These are phyloP conservation scores for Phytophthora sp. DNA, from an alignment of 352 stramenopile species.

Conservation along the genomic window DNA sequence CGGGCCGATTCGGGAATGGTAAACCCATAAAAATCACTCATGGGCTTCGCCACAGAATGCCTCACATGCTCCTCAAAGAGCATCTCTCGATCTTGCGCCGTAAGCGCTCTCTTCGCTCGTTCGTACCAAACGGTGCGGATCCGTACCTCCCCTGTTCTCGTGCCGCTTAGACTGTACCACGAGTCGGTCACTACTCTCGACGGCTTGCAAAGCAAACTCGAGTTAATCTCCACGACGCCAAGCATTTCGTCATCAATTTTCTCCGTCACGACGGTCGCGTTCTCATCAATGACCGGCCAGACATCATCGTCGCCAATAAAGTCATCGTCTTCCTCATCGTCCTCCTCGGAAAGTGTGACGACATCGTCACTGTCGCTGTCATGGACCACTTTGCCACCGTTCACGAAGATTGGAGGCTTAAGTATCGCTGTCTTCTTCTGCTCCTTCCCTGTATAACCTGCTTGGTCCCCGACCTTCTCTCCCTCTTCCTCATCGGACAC, in stretches of 20 bases:
- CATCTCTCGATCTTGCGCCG: conserved; percentile 34
- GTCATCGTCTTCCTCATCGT: conserved; percentile 42
- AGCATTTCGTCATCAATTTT: conserved; percentile 52
- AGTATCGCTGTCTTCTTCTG: conserved; percentile 3
- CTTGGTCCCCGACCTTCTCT: not conserved
- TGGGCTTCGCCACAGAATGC: conserved; percentile 23
- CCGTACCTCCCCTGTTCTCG: conserved; percentile 64
- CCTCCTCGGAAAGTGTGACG: conserved; percentile 53
- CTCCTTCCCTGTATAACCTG: conserved; percentile 3
- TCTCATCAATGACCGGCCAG: conserved; percentile 22
- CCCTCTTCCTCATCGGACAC: conserved; percentile 20
- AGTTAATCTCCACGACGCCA: conserved; percentile 59
- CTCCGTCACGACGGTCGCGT: not conserved
- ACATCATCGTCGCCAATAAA: conserved; percentile 26
- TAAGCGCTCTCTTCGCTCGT: conserved; percentile 18
- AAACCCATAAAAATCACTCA: conserved; percentile 75
- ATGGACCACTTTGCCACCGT: conserved; percentile 27
- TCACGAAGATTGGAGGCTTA: conserved; percentile 26
- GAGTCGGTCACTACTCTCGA: conserved; percentile 50
- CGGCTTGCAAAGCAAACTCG: conserved; percentile 43
- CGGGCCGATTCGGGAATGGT: conserved; percentile 47
- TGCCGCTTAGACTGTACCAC: conserved; percentile 64
- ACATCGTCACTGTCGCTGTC: conserved; percentile 61
- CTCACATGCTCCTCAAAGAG: conserved; percentile 52
- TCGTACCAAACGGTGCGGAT: conserved; percentile 65